These are phyloP conservation scores for Pyrenopolyporus hunteri DNA, from an alignment of 495 filamentous ascomycete species.

Conservation along the genomic window DNA sequence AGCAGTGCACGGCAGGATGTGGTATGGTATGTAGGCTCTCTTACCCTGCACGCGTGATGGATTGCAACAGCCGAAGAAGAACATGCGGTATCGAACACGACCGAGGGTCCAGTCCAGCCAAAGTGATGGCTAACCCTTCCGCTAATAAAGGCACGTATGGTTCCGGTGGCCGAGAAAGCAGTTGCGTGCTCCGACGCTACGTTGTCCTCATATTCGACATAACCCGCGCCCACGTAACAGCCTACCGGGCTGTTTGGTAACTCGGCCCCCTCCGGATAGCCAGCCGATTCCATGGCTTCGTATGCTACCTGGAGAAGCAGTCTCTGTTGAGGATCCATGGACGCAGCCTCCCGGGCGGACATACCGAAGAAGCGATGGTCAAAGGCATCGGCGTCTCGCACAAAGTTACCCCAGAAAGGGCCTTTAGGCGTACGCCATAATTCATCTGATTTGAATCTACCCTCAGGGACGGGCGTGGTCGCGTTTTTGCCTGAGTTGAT, in stretches of 20 bases:
- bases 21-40: no score
- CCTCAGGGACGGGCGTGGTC: conserved; percentile 15
- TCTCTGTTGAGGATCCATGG: conserved; percentile 61
- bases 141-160: conserved; percentile 34
- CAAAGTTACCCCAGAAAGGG: conserved; percentile 39
- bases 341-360: conserved; percentile 51
- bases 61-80: conserved; percentile 55
- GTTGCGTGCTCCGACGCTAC: conserved; percentile 36
- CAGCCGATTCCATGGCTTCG: conserved; percentile 48
- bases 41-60: conserved; percentile 48
- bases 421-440: conserved; percentile 20
- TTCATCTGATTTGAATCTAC: conserved; percentile 10
- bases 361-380: conserved; percentile 51
- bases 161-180: conserved; percentile 33
- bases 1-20: not conserved
- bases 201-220: conserved; percentile 45
- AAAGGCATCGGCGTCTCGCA: conserved; percentile 44
- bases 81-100: conserved; percentile 61
- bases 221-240: conserved; percentile 42
- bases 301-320: conserved; percentile 57
- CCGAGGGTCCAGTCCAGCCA: conserved; percentile 55
- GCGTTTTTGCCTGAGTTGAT: conserved; percentile 19
- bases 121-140: conserved; percentile 51
- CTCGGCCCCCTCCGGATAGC: conserved; percentile 23
- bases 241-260: conserved; percentile 31